phyloP scores from a whole-genome alignment of 1,284 basidiomycete species.

The Trametes versicolor region DNA sequence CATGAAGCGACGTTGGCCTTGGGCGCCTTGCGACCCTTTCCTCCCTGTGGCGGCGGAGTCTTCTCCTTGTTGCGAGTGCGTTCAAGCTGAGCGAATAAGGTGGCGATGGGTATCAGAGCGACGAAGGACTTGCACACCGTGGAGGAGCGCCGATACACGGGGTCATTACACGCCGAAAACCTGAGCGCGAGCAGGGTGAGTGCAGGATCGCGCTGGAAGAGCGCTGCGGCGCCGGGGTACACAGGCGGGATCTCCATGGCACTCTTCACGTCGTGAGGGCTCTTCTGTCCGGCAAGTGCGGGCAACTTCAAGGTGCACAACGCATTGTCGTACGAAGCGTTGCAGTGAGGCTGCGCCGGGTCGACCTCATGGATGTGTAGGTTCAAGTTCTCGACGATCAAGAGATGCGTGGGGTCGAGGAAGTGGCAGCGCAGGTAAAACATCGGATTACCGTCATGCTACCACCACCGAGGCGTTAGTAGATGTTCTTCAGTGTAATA shows the following conservation, averaged over 20 bases:
- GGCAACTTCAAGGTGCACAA: constrained; percentile 7
- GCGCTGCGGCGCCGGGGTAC: background rate
- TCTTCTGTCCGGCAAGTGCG: background rate
- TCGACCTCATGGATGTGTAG: constrained; percentile 7
- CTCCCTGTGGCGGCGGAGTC: background rate
- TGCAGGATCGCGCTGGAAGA: constrained; percentile 15
- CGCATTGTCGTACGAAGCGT: background rate
- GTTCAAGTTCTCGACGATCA: constrained; percentile 4
- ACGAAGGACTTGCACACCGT: constrained; percentile 11
- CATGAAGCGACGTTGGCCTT: background rate
- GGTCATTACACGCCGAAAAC: constrained; percentile 5
- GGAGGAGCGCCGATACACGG: background rate
- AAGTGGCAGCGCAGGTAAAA: constrained; percentile 15
- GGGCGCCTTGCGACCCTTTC: background rate
- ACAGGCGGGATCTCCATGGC: background rate
- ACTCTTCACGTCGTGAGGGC: constrained; percentile 9
- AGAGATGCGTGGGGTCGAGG: constrained; percentile 12
- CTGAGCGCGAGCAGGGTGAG: constrained; percentile 9
- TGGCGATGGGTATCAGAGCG: constrained; percentile 6
- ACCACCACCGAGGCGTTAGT: background rate
- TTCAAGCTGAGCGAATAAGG: constrained; percentile 4
- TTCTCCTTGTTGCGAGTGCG: background rate
- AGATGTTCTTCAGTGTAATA: background rate
- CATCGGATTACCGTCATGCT: constrained; percentile 5
- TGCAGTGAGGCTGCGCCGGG: background rate